phyloP scores from a whole-genome alignment of 2,329 filamentous ascomycete genomes.

The Colletotrichum sp. region DNA sequence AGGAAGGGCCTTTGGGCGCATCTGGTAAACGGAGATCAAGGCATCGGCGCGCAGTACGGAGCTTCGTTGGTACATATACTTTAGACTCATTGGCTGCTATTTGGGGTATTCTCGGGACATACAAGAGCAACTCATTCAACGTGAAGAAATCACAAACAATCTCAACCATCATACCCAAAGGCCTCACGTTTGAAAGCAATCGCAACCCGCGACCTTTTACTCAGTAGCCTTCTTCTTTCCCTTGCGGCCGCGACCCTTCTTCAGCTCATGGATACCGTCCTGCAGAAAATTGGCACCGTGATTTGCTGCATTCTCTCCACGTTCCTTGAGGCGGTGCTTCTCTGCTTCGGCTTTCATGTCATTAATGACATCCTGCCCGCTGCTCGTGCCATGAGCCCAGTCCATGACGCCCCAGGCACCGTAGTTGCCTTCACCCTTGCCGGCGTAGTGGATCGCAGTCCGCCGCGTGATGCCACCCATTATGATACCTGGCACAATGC shows the following conservation, averaged over 20 bases:
- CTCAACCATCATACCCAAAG: background rate
- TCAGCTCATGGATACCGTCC: slow-evolving; percentile 27
- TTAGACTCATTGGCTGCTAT: background rate
- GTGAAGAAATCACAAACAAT: background rate
- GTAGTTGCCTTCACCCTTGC: slow-evolving; percentile 62
- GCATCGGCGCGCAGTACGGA: background rate
- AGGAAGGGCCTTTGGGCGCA: background rate
- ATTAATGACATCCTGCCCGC: slow-evolving; percentile 56
- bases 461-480: slow-evolving; percentile 55
- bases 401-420: slow-evolving; percentile 68
- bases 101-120: background rate
- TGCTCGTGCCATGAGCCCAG: slow-evolving; percentile 62
- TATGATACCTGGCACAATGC: slow-evolving; percentile 57
- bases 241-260: slow-evolving; percentile 25
- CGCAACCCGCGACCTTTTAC: background rate
- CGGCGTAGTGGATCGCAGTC: slow-evolving; percentile 59
- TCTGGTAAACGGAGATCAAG: background rate
- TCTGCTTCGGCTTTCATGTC: slow-evolving; percentile 61
- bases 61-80: background rate
- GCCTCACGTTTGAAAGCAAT: background rate
- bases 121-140: background rate
- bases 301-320: slow-evolving; percentile 36
- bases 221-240: slow-evolving; percentile 19
- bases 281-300: slow-evolving; percentile 37
- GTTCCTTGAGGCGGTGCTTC: slow-evolving; percentile 57